These are phyloP conservation scores for Penicillium sp. DNA, from an alignment of 2,329 filamentous ascomycete species.

Conservation along the genomic window DNA sequence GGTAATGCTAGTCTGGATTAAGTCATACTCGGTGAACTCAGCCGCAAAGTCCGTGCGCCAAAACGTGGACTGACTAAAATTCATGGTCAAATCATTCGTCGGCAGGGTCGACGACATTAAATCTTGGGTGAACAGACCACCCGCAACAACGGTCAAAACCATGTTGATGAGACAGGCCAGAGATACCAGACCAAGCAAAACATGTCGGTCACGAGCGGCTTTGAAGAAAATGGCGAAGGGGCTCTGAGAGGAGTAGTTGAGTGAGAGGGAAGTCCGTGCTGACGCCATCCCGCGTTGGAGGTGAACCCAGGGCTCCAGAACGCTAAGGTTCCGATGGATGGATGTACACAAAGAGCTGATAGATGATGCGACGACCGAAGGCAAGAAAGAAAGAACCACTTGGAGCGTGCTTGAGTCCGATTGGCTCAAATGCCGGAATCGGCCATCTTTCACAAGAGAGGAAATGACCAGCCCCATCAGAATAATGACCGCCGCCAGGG, in stretches of 20 bases:
- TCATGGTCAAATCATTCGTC: slow-evolving; percentile 24
- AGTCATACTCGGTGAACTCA: slow-evolving; percentile 36
- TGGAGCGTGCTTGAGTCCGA: slow-evolving; percentile 33
- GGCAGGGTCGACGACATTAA: slow-evolving; percentile 26
- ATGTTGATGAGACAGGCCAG: slow-evolving; percentile 33
- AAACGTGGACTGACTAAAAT: slow-evolving; percentile 32
- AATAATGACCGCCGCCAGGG: slow-evolving; percentile 31
- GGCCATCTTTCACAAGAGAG: slow-evolving; percentile 29
- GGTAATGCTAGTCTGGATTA: slow-evolving; percentile 36
- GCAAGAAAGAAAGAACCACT: slow-evolving; percentile 32
- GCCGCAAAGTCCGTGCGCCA: slow-evolving; percentile 31
- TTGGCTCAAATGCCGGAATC: slow-evolving; percentile 32
- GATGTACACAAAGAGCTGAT: slow-evolving; percentile 34
- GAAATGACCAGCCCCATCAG: slow-evolving; percentile 30
- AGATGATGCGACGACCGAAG: slow-evolving; percentile 33
- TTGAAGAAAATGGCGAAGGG: slow-evolving; percentile 32
- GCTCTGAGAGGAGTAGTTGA: slow-evolving; percentile 36
- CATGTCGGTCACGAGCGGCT: slow-evolving; percentile 27
- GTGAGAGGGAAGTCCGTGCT: slow-evolving; percentile 26
- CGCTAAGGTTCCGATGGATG: slow-evolving; percentile 35
- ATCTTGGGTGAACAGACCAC: slow-evolving; percentile 35
- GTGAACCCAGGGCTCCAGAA: slow-evolving; percentile 38
- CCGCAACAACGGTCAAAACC: slow-evolving; percentile 30
- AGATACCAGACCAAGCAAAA: slow-evolving; percentile 29
- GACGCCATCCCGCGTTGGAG: slow-evolving; percentile 31